Base-by-base conservation (phyloP, 1,284 basidiomycete species). In the Ustilago xerochloae region DNA sequence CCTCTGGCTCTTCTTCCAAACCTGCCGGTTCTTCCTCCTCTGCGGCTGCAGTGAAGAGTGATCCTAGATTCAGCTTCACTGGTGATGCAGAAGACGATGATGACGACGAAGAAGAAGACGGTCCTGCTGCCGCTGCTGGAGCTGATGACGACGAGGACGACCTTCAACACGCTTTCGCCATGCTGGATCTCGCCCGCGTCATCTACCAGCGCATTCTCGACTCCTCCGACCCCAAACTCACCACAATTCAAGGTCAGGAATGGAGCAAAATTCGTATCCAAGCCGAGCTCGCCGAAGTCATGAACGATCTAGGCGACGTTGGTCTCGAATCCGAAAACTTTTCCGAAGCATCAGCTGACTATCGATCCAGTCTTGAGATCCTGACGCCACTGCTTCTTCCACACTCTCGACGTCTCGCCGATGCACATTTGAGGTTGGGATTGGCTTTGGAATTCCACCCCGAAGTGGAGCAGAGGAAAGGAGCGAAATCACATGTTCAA, bases 321-420 rank as follows among this genome's bases (percentile, higher is more conserved):
- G 82, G 82, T 13, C 61, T 83, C 30, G 82, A 83, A 52, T 71
- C 69, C n/a, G 81, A 83, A 55, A 83, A 84, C 77, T 84, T 84
- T 55, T 64, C 77, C 28, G 81, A 84, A 46, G 78, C 81, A 0
- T 81, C 82, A 2, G 47, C 67, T 2, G 82, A 84, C 64, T 84
- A 84, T 58, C 57, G 51, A 3, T 61, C 68, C 6, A 63, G 74
- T 9, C 72, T 84, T 16, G 52, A 73, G 10, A 33, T 80, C 22
- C 57, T 84, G 24, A n/a, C 47, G 3, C 78, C 78, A 2, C 57
- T 82, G 3, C 70, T 83, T 38, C 60, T 73, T 35, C 56, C 75
- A 4, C 77, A 81, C 41, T 82, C 81, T 18, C 77, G 82, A 20
- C 69, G 82, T 10, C 69, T 84, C 4, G 81, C 81, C 4, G 82